These are phyloP conservation scores for Eremothecium sinecaudum DNA, from an alignment of 1,139 yeast species.

Conservation along the genomic window DNA sequence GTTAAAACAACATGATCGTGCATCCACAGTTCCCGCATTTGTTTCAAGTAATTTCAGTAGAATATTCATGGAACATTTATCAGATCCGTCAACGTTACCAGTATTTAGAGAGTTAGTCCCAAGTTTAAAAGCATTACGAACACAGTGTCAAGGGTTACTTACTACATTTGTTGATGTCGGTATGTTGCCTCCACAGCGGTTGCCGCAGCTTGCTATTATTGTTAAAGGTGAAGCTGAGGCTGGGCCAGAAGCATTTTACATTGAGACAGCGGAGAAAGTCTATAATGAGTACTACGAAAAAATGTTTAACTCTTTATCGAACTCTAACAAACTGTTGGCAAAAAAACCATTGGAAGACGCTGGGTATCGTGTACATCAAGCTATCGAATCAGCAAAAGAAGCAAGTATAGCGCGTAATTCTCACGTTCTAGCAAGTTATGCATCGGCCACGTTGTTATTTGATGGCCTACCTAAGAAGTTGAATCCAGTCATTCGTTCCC, in stretches of 20 bases:
- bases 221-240: slow-evolving; percentile 94
- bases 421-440: slow-evolving; percentile 63
- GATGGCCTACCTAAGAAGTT: slow-evolving; percentile 71
- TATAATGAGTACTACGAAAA: slow-evolving; percentile 58
- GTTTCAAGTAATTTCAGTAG: slow-evolving; percentile 31
- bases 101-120: slow-evolving; percentile 81
- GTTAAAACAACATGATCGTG: slow-evolving; percentile 12
- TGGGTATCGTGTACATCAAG: slow-evolving; percentile 51
- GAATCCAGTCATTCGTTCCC: slow-evolving; percentile 77
- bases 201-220: slow-evolving; percentile 78
- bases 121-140: slow-evolving; percentile 71
- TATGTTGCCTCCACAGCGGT: slow-evolving; percentile 59
- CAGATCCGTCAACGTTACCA: slow-evolving; percentile 40
- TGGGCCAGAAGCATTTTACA: slow-evolving; percentile 85
- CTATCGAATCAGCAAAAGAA: slow-evolving; percentile 61
- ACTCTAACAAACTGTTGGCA: slow-evolving; percentile 63
- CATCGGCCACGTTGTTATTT: slow-evolving; percentile 57
- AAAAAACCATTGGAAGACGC: slow-evolving; percentile 75
- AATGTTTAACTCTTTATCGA: slow-evolving; percentile 53
- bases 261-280: slow-evolving; percentile 67
- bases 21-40: slow-evolving; percentile 18
- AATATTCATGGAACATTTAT: slow-evolving; percentile 36
- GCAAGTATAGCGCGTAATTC: slow-evolving; percentile 47
- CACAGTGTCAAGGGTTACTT: slow-evolving; percentile 77
- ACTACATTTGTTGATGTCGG: slow-evolving; percentile 71